Evolutionary conservation across 2,329 filamentous ascomycete species (phyloP).

Genomic region (Ascochyta rabiei): DNA sequence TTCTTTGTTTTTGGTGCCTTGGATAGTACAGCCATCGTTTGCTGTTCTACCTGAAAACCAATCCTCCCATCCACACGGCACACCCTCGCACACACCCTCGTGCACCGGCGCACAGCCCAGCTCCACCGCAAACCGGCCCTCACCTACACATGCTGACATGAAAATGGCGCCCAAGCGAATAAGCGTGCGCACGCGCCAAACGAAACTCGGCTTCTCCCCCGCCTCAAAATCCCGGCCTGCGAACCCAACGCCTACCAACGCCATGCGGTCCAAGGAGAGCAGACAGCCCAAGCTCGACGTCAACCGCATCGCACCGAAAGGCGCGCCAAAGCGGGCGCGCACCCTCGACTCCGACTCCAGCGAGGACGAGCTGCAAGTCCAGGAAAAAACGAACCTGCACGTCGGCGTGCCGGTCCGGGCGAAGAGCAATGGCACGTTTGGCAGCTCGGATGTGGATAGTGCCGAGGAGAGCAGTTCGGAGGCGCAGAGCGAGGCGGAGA

Average conservation of each 20-base stretch:
- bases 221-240: constrained; percentile 50
- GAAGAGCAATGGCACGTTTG: constrained; percentile 32
- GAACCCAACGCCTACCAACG: constrained; percentile 21
- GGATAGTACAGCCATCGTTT: too few relatives aligned
- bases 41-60: too few relatives aligned
- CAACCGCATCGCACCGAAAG: constrained; percentile 40
- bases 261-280: constrained; percentile 34
- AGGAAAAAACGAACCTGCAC: constrained; percentile 23
- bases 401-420: constrained; percentile 25
- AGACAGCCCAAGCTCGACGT: constrained; percentile 28
- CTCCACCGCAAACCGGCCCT: neutral
- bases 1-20: too few relatives aligned
- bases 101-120: neutral
- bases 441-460: constrained; percentile 25
- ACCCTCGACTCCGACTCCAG: constrained; percentile 29
- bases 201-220: constrained; percentile 52
- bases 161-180: constrained; percentile 36
- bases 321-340: constrained; percentile 18
- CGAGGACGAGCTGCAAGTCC: constrained; percentile 30
- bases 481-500: constrained; percentile 19
- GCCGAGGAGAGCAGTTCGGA: constrained; percentile 11
- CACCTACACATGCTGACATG: neutral
- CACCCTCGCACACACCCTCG: too few relatives aligned
- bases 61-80: too few relatives aligned
- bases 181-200: constrained; percentile 45